phyloP scores from a whole-genome alignment of 225 moss, liverwort and hornwort genomes.

The Bryoerythrophyllum caledonicum region DNA sequence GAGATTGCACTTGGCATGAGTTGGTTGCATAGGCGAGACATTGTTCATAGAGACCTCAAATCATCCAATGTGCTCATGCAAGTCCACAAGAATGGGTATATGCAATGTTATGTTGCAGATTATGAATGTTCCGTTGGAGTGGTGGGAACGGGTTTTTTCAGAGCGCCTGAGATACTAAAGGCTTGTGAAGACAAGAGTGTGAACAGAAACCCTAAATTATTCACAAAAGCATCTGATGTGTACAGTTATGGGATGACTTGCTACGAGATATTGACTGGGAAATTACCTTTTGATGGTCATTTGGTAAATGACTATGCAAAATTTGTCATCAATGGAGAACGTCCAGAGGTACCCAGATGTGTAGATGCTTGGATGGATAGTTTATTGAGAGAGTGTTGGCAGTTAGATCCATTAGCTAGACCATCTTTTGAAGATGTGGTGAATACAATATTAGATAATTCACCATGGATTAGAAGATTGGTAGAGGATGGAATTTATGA shows the following conservation, averaged over 20 bases:
- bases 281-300: background rate
- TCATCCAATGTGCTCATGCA: background rate
- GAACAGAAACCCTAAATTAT: background rate
- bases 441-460: background rate
- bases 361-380: background rate
- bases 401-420: background rate
- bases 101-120: background rate
- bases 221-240: background rate
- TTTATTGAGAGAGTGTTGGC: background rate
- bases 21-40: background rate
- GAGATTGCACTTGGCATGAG: background rate
- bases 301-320: background rate
- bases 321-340: background rate
- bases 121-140: background rate
- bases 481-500: background rate
- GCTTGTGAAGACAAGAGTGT: background rate
- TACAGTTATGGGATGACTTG: background rate
- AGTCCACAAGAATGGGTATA: fast-evolving
- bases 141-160: background rate
- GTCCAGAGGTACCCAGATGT: background rate
- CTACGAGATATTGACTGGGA: background rate
- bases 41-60: background rate
- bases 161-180: background rate
- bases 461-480: background rate
- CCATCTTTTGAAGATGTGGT: background rate